Evolutionary conservation across 208 protist species (phyloP).

Genomic region (Acanthamoeba triangularis): DNA sequence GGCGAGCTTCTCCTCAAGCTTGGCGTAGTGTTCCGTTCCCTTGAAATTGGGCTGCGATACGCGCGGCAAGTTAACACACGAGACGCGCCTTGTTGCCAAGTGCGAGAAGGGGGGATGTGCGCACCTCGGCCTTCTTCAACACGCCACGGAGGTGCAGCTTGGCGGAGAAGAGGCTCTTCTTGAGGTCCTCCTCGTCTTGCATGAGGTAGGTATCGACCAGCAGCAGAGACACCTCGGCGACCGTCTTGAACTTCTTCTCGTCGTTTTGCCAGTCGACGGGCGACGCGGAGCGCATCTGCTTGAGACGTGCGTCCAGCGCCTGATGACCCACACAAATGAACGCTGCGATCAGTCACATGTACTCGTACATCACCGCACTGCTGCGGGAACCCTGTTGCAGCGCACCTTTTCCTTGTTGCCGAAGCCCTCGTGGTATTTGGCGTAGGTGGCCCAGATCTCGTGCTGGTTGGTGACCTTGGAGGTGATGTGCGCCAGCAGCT

Average conservation of each 20-base stretch:
- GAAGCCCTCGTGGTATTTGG: conserved; percentile 54
- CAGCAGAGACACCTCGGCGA: not conserved
- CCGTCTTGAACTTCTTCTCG: conserved; percentile 59
- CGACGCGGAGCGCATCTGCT: conserved; percentile 16
- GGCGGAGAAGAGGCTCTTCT: conserved; percentile 34
- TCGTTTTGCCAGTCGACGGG: conserved; percentile 28
- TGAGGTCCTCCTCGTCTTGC: conserved; percentile 35
- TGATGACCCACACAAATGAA: not conserved
- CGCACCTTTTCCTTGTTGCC: conserved; percentile 59
- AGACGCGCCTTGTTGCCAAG: not conserved
- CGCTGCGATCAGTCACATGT: not conserved
- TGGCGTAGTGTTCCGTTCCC: conserved; percentile 8
- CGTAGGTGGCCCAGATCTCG: conserved; percentile 61
- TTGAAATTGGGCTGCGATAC: not conserved
- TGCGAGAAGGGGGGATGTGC: too few species aligned
- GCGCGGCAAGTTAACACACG: not conserved
- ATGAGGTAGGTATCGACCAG: not conserved
- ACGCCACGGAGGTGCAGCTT: conserved; percentile 30
- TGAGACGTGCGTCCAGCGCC: conserved; percentile 50
- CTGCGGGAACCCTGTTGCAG: not conserved
- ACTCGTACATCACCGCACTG: not conserved
- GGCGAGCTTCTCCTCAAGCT: conserved; percentile 45
- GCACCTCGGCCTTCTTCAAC: conserved; percentile 60
- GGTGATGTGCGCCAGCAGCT: conserved; percentile 39
- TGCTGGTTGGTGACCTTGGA: conserved; percentile 72